Percentiles rank a stretch among this genome's conserved stretches.
Evolutionary conservation across 805 yeast genomes (phyloP).

Genomic region (Lachancea lanzarotensis): DNA sequence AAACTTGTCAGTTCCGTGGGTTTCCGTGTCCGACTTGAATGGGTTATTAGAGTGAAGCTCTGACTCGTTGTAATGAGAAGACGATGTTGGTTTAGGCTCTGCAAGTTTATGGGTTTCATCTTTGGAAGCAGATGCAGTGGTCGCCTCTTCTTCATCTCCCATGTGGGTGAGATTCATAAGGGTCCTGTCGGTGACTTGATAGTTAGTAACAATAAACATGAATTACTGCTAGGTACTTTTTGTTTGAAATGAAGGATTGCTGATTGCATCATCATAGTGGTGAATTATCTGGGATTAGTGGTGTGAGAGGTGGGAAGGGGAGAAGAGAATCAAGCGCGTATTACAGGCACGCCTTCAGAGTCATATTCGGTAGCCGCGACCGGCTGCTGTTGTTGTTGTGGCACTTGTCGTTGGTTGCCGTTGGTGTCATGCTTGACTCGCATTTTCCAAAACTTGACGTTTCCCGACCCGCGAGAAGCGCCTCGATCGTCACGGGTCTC

Average conservation of each 20-base stretch:
- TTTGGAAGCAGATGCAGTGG: background rate
- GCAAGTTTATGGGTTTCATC: background rate
- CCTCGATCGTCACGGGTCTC: conserved; percentile 4
- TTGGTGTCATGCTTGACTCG: background rate
- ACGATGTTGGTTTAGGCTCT: too few species aligned
- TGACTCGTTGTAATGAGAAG: background rate
- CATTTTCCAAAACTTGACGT: background rate
- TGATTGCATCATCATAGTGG: too few species aligned
- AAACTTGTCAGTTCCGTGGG: background rate
- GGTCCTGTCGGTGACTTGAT: background rate
- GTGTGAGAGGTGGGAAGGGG: too few species aligned
- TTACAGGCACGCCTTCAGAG: background rate
- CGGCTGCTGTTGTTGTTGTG: background rate
- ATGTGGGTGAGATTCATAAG: background rate
- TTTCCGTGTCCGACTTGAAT: background rate
- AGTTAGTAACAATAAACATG: conserved; percentile 5
- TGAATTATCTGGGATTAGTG: too few species aligned
- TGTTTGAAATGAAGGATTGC: background rate
- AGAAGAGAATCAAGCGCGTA: background rate
- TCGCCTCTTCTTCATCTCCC: background rate
- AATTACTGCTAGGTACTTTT: conserved; percentile 3
- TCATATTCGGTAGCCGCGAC: conserved; percentile 1
- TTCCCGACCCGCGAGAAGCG: background rate
- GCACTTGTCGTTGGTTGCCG: background rate
- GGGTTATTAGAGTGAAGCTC: conserved; percentile 1